These are phyloP conservation scores for Aureobasidium vineae DNA, from an alignment of 2,329 filamentous ascomycete species.

Conservation along the genomic window DNA sequence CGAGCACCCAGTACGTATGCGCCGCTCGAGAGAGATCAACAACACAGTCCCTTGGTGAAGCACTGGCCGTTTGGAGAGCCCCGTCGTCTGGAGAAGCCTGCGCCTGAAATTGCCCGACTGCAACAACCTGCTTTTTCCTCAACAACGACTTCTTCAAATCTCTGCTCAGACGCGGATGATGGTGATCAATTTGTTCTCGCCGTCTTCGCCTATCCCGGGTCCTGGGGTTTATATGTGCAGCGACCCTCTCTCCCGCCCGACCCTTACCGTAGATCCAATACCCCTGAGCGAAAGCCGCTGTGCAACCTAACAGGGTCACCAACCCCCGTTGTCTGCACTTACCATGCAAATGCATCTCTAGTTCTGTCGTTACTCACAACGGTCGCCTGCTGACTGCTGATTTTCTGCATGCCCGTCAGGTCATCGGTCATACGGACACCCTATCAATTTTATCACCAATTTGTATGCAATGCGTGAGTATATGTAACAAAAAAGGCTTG, in stretches of 20 bases:
- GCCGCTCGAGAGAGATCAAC: constrained; percentile 10
- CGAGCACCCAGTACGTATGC: constrained; percentile 20
- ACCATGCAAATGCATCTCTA: background rate
- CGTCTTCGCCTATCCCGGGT: constrained; percentile 9
- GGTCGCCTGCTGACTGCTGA: background rate
- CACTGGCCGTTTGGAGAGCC: constrained; percentile 19
- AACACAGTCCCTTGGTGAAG: constrained; percentile 19
- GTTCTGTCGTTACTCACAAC: background rate
- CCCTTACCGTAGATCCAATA: constrained; percentile 3
- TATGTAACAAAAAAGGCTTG: background rate
- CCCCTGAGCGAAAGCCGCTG: constrained; percentile 18
- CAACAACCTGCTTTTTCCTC: background rate
- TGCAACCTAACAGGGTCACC: constrained; percentile 10
- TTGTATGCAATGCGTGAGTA: background rate
- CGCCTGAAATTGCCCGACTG: background rate
- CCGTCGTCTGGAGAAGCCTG: constrained; percentile 8
- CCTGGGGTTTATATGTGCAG: constrained; percentile 6
- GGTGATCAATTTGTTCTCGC: background rate
- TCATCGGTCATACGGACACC: constrained; percentile 10
- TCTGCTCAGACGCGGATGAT: background rate
- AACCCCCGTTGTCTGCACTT: constrained; percentile 21
- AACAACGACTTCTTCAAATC: background rate
- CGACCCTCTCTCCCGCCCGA: background rate
- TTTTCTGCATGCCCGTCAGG: background rate
- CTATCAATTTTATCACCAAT: background rate